phyloP scores from a whole-genome alignment of 2,329 filamentous ascomycete genomes.

The Chlorencoelia australis region DNA sequence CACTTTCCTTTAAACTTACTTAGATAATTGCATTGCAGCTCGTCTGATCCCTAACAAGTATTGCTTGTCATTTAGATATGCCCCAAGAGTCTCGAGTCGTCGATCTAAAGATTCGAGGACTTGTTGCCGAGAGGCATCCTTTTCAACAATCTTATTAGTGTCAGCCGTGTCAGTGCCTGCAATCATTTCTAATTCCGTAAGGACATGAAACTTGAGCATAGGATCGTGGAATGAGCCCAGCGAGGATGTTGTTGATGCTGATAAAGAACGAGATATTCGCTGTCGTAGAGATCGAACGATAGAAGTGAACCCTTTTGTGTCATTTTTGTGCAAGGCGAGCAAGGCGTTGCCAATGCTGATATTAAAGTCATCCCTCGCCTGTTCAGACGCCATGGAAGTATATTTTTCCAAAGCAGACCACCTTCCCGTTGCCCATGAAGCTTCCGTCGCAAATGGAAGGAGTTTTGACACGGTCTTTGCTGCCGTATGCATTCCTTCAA shows the following conservation, averaged over 20 bases:
- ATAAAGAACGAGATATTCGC: constrained; percentile 63
- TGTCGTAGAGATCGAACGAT: constrained; percentile 57
- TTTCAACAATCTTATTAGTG: no score
- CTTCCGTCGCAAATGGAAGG: constrained; percentile 78
- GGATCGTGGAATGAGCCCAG: constrained; percentile 75
- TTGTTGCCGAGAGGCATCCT: constrained; percentile 25
- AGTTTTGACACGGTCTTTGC: constrained; percentile 47
- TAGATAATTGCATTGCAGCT: constrained; percentile 73
- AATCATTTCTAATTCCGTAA: constrained; percentile 80
- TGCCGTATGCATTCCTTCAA: constrained; percentile 58
- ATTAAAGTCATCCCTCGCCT: constrained; percentile 60
- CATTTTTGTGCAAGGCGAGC: constrained; percentile 45
- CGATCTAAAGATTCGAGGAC: constrained; percentile 52
- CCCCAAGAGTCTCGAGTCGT: constrained; percentile 80
- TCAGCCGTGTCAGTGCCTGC: constrained; percentile 36
- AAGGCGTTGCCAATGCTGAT: constrained; percentile 64
- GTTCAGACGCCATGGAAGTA: constrained; percentile 38
- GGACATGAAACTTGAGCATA: constrained; percentile 76
- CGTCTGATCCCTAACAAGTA: constrained; percentile 80
- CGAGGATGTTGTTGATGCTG: constrained; percentile 66
- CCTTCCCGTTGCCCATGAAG: constrained; percentile 79
- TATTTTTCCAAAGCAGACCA: constrained; percentile 69
- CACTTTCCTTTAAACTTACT: constrained; percentile 37
- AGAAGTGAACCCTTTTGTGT: constrained; percentile 41
- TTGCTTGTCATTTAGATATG: constrained; percentile 86